Conservation (phyloP, 1,284 basidiomycete species). For the Ustilago hordei region DNA sequence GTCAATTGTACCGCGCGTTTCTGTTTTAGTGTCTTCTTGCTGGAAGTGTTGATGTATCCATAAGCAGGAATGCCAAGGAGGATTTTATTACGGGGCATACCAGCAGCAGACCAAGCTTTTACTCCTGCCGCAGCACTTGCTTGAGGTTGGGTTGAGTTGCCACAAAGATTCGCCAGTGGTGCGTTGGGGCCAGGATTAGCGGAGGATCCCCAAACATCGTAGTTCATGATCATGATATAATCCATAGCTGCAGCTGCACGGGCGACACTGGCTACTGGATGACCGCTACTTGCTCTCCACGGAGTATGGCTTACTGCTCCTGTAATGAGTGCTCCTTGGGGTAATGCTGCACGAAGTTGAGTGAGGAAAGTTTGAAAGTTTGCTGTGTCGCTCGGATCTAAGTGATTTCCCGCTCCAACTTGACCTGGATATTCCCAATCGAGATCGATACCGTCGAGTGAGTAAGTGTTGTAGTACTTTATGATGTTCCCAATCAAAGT, state of each 20-base stretch:
- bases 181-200: conserved; percentile 57
- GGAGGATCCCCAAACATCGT: conserved; percentile 60
- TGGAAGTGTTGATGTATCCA: conserved; percentile 54
- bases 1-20: conserved; percentile 33
- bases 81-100: conserved; percentile 63
- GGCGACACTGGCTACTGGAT: conserved; percentile 49
- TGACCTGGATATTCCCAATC: conserved; percentile 73
- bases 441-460: conserved; percentile 75
- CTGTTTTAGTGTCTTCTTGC: conserved; percentile 17
- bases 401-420: conserved; percentile 59
- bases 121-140: conserved; percentile 59
- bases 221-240: conserved; percentile 66
- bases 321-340: conserved; percentile 70
- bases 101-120: conserved; percentile 57
- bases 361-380: conserved; percentile 61
- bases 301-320: conserved; percentile 50
- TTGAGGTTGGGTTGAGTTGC: conserved; percentile 56
- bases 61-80: conserved; percentile 60
- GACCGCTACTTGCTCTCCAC: conserved; percentile 48
- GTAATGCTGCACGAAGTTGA: conserved; percentile 70
- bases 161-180: conserved; percentile 61
- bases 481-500: conserved; percentile 55
- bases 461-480: conserved; percentile 72
- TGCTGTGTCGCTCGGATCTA: conserved; percentile 41
- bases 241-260: conserved; percentile 49